Base-by-base conservation (phyloP, 257 asterid species). In the Dorcoceras hygrometricum region DNA sequence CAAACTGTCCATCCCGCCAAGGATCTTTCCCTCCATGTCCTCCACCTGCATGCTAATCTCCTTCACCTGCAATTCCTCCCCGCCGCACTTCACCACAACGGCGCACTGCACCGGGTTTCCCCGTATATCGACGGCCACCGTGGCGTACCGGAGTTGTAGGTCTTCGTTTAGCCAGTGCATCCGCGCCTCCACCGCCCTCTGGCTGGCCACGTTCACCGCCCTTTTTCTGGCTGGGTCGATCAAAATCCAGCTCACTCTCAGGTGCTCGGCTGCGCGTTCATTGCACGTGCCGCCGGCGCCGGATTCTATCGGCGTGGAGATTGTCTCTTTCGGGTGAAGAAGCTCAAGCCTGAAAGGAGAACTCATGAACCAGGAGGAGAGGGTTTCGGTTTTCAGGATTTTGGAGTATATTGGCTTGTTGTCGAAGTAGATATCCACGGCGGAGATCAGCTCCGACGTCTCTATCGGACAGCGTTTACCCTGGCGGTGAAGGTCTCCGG, bases 11-110 rank as follows among this genome's bases (percentile, higher is more conserved):
- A 34, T 55, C 19, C 98, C 98, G 1, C 43, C 59, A 18, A 79
- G 16, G 0, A 71, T 71, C 58, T 76, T 84, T 0, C 96, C 96
- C 18, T 91, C 92, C 77, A 89, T 70, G 69, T 91, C 98, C 87
- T 91, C 95, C 72, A 85, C 75, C 71, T 78, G 90, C 92, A 89
- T 62, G 72, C 87, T 77, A 43, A 85, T 84, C 60, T 87, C 98
- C 46, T 80, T 64, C 78, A 87, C 77, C 23, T 82, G 79, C 73
- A 87, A 25, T 1, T 80, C 95, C 24, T 75, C 72, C 7, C 83
- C 85, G 48, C 85, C 82, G 78, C 91, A 89, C 16, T 79, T 81
- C 68, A 87, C 82, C 69, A 81, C 71, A 76, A 81, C 88, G 28
- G 77, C 80, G 51, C 81, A 85, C 76, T 79, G 89, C 2, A 83